Base-by-base conservation (phyloP, 352 stramenopile species). In the Thalassiosira mediterranea region DNA sequence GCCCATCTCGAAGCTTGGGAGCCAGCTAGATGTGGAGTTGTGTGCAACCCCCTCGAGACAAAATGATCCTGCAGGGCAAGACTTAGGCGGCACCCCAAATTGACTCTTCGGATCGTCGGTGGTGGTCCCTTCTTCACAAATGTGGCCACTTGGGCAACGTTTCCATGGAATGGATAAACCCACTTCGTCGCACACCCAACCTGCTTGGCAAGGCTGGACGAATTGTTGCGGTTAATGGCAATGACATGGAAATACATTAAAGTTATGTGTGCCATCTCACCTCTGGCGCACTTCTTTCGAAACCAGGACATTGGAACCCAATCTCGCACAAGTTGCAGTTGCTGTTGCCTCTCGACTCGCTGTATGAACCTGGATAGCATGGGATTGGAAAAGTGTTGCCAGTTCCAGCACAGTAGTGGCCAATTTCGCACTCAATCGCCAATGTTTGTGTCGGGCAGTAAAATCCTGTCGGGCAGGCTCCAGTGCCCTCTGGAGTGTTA, bases 331-430 rank as follows among this genome's bases (percentile, higher is more conserved):
- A 76, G 4, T 90, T 96, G 72, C 97, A 99, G 57, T 93, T 97
- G 23, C 92, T 96, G 61, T 96, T 90, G 19, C 91, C 90, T 8
- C 65, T 34, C 1, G 75, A 31, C 4, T 92, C 81, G 79, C 97
- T 97, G 76, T 96, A 99, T 7, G 96, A 98, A 21, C 97, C 97
- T 3, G 96, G 97, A 48, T 93, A 94, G 53, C 97, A 99, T 37
- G 95, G 87, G 34, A 89, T 76, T 13, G 96, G 93, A 56, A 88
- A 94, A 1, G 95, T 89, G 76, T 98, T 99, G 10, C 93, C 96
- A 5, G 98, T 92, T 15, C 96, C 96, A 15, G 96, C 94, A 79
- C 97, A 99, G 65, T 96, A 97, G 59, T 96, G 84, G 0, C 96
- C 96, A n/a, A 86, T 70, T 26, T 94, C 95, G 75, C 97, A 99